Evolutionary conservation across 208 protist genomes (phyloP), one percentile per base, ranked within the genome.

Genomic region (Eutreptiella sp.): DNA sequence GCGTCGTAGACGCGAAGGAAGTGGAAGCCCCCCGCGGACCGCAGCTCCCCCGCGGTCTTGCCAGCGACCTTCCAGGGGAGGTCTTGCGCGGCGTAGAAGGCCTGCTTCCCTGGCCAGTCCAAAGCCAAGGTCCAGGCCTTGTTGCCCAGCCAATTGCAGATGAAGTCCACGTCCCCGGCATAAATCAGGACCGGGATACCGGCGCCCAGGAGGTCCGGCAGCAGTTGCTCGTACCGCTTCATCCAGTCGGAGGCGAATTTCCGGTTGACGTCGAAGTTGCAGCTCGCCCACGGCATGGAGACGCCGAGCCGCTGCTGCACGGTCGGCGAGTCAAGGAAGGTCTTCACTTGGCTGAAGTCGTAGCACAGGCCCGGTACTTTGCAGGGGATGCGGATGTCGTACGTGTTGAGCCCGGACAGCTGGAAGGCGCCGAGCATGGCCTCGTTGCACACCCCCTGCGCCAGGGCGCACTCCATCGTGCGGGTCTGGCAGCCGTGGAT

Each of bases 71-170:
- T n/a, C 48, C 72, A 74, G 0, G 48, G 47, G n/a, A 53, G 27
- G 43, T 81, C 64, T 0, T 38, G n/a, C 3, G 84, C 80, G 0
- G 53, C 60, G 21, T 69, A 59, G 60, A 92, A 88, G 5, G 35
- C 78, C 2, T 34, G 59, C 28, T 77, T 66, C 38, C 80, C 79
- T 5, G 71, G 27, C 88, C 90, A 95, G 36, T 75, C 19, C 53
- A 94, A 52, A 11, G 32, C 66, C 7, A 50, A 43, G 4, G 71
- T 75, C 87, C 87, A 94, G 24, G 61, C 70, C 61, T 88, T 68
- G 70, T 87, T 92, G 46, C 88, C 88, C 35, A 93, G 65, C 72
- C 76, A 93, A 66, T 94, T 94, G 68, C 88, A 93, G 54, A 91
- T 88, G 53, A 77, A 94, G 68, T 95, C 89, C 41, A 72, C 58